Conservation (phyloP, 805 yeast genomes). For the Metschnikowia vanudenii region DNA sequence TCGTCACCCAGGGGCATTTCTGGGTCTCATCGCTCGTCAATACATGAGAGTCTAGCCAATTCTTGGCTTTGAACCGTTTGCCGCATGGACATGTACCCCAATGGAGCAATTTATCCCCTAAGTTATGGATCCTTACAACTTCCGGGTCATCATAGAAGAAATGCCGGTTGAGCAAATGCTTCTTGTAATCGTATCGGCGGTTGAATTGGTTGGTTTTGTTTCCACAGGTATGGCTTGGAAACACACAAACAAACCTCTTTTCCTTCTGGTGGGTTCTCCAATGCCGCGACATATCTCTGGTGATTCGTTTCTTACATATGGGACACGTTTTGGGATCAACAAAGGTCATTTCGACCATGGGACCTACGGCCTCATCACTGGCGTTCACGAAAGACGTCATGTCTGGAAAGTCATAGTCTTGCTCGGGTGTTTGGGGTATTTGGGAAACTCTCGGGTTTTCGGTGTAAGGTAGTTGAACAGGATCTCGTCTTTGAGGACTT, state of each 20-base stretch:
- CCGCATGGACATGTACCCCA: conserved; percentile 53
- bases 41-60: conserved; percentile 40
- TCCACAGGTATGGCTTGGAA: conserved; percentile 52
- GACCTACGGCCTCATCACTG: conserved; percentile 31
- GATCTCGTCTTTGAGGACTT: too few species aligned
- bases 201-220: conserved; percentile 64
- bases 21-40: conserved; percentile 23
- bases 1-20: conserved; percentile 21
- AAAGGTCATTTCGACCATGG: conserved; percentile 38
- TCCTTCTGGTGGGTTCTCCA: conserved; percentile 58
- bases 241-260: conserved; percentile 57
- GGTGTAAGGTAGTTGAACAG: background rate
- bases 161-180: conserved; percentile 60
- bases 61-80: conserved; percentile 29
- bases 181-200: conserved; percentile 66
- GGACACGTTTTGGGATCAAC: conserved; percentile 46
- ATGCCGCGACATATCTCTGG: conserved; percentile 63
- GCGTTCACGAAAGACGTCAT: conserved; percentile 40
- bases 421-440: background rate
- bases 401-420: conserved; percentile 30
- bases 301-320: conserved; percentile 52
- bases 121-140: conserved; percentile 45
- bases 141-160: conserved; percentile 51
- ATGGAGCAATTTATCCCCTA: conserved; percentile 51
- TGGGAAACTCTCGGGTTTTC: background rate